A percentile compares a stretch with the other conserved stretches of the same genome.
These are phyloP conservation scores for Xerocomus brunneocitrinus DNA, from an alignment of 768 basidiomycete species.

Conservation along the genomic window DNA sequence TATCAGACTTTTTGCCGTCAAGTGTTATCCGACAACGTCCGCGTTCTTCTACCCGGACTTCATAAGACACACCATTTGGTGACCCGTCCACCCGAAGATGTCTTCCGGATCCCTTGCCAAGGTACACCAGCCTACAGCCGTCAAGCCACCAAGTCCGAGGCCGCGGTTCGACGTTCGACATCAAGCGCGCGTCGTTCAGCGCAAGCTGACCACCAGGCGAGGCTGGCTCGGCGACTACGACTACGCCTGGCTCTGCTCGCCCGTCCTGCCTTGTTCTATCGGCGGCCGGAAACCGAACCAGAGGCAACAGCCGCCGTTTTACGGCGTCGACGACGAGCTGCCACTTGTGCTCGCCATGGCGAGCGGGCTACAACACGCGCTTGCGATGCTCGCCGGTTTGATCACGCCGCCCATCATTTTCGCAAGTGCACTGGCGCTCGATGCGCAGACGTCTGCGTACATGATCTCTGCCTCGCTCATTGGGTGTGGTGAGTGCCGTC, in stretches of 20 bases:
- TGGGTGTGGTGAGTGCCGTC: slow-evolving; percentile 55
- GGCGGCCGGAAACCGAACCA: slow-evolving; percentile 24
- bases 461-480: slow-evolving; percentile 81
- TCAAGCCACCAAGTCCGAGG: slow-evolving; percentile 7
- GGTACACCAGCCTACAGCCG: slow-evolving; percentile 15
- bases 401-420: slow-evolving; percentile 85
- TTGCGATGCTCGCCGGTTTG: slow-evolving; percentile 79
- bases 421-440: slow-evolving; percentile 56
- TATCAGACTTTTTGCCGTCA: neutral
- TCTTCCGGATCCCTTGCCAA: slow-evolving; percentile 10
- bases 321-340: slow-evolving; percentile 64
- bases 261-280: slow-evolving; percentile 55
- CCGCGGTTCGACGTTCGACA: slow-evolving; percentile 5
- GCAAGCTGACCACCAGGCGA: slow-evolving; percentile 45
- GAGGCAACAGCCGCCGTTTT: slow-evolving; percentile 60
- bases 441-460: slow-evolving; percentile 57
- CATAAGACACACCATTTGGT: neutral
- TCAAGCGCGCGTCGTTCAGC: slow-evolving; percentile 13
- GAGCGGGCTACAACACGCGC: slow-evolving; percentile 69
- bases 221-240: slow-evolving; percentile 88
- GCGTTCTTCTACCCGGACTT: neutral
- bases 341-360: slow-evolving; percentile 71
- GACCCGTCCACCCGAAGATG: slow-evolving; percentile 5
- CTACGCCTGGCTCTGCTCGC: slow-evolving; percentile 70
- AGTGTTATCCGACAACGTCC: neutral